Base-by-base conservation (phyloP, 116 monocot species). In the Trichopus zeylanicus region DNA sequence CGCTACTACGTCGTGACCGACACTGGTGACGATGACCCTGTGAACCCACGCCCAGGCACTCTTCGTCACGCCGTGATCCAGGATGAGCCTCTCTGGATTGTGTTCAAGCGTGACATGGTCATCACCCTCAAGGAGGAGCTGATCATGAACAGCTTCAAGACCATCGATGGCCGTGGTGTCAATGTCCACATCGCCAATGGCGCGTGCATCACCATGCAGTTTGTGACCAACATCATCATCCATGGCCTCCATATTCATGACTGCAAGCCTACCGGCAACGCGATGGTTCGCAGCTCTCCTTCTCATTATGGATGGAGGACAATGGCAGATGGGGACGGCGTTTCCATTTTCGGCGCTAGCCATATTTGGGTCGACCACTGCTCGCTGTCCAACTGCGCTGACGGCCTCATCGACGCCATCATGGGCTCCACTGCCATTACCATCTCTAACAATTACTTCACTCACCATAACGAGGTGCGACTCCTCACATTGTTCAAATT, bases 61-160 rank as follows among this genome's bases (percentile, higher is more conserved):
- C 52, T 64, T 13, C 51, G 63, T 24, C 22, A 64, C 34, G 63
- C 52, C 9, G 63, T 34, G 31, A 51, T 53, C 33, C 63, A 52
- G 23, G 53, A 53, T 2, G 33, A 33, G 34, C 52, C 63, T 2
- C 35, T 64, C 25, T 64, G 63, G 63, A 64, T 64, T 16, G 22
- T 35, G 13, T 64, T 64, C 34, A 27, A 52, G 26, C 52, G 52
- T 10, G 63, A 64, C 53, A 64, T 64, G 63, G 63, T 34, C 24
- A 64, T 64, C 52, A 51, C 25, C 13, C 63, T 64, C 20, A 64
- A 64, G 33, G 34, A 51, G 11, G 53, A 64, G 32, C 63, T 64
- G 8, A 52, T 52, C 4, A 48, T 64, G 52, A 64, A 51, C 16
- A 53, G 63, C 34, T 52, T 33, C 34, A 64, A 64, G 63, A 64